phyloP scores from a whole-genome alignment of 2,329 filamentous ascomycete species.

The Diaporthe sp. region DNA sequence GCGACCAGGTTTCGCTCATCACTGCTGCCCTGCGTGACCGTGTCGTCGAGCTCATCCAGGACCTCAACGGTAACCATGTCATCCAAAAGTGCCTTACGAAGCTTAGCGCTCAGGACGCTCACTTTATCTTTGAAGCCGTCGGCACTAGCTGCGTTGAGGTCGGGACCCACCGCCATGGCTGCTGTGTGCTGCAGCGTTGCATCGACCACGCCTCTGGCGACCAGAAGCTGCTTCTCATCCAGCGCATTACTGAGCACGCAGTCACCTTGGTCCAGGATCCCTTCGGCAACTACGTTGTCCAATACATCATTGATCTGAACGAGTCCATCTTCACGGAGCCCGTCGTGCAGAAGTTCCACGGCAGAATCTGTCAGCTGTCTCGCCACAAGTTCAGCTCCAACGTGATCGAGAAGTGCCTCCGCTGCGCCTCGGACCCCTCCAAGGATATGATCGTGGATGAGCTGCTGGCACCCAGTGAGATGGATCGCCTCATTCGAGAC shows the following conservation, averaged over 20 bases:
- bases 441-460: slow-evolving; percentile 88
- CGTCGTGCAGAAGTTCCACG: slow-evolving; percentile 82
- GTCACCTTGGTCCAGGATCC: slow-evolving; percentile 92
- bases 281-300: slow-evolving; percentile 98
- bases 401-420: slow-evolving; percentile 95
- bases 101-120: slow-evolving; percentile 82
- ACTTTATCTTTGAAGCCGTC: slow-evolving; percentile 98
- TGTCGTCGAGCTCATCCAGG: slow-evolving; percentile 95
- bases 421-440: slow-evolving; percentile 79
- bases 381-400: slow-evolving; percentile 99
- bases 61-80: slow-evolving; percentile 98
- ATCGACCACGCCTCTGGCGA: slow-evolving; percentile 94
- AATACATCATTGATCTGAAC: slow-evolving; percentile 96
- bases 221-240: slow-evolving; percentile 89
- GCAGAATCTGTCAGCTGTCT: slow-evolving; percentile 77
- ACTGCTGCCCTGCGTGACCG: slow-evolving; percentile 84
- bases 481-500: slow-evolving; percentile 90
- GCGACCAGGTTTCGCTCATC: slow-evolving; percentile 86
- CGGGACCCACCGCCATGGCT: slow-evolving; percentile 96
- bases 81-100: slow-evolving; percentile 99
- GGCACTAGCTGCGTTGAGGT: slow-evolving; percentile 88
- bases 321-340: slow-evolving; percentile 90
- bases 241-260: slow-evolving; percentile 89
- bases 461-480: slow-evolving; percentile 77
- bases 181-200: slow-evolving; percentile 97